Evolutionary conservation across 352 stramenopile species (phyloP).

Genomic region (Globisporangium splendens): DNA sequence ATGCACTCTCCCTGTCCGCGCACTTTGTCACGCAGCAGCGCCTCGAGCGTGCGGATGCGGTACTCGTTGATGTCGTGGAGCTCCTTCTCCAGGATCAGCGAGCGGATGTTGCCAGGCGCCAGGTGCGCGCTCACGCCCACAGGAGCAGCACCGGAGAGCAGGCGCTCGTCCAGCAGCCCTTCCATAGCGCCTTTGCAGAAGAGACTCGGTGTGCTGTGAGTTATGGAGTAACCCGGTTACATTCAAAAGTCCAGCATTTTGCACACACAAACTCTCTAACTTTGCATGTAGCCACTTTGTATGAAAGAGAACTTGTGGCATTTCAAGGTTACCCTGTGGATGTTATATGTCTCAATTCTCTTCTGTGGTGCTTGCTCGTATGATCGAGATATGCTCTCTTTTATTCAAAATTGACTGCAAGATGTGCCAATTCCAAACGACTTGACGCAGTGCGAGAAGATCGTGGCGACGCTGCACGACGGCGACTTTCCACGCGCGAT

Average conservation of each 20-base stretch:
- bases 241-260: too few species aligned
- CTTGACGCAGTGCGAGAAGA: constrained; percentile 11
- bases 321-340: too few species aligned
- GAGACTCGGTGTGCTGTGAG: not conserved
- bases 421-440: constrained; percentile 29
- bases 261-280: too few species aligned
- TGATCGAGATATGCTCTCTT: too few species aligned
- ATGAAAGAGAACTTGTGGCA: too few species aligned
- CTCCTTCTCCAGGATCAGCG: constrained; percentile 88
- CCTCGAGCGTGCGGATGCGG: constrained; percentile 77
- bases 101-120: constrained; percentile 68
- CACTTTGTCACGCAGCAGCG: constrained; percentile 74
- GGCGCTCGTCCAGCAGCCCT: constrained; percentile 10
- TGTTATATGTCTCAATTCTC: too few species aligned
- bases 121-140: constrained; percentile 18
- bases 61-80: constrained; percentile 93
- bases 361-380: not conserved
- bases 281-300: too few species aligned
- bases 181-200: constrained; percentile 2
- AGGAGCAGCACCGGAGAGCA: not conserved
- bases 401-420: too few species aligned
- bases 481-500: constrained; percentile 29
- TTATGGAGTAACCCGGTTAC: too few species aligned
- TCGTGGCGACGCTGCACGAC: constrained; percentile 9
- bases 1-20: too few species aligned